Conservation (phyloP, 345 rosid species). For the Citrus sp. region DNA sequence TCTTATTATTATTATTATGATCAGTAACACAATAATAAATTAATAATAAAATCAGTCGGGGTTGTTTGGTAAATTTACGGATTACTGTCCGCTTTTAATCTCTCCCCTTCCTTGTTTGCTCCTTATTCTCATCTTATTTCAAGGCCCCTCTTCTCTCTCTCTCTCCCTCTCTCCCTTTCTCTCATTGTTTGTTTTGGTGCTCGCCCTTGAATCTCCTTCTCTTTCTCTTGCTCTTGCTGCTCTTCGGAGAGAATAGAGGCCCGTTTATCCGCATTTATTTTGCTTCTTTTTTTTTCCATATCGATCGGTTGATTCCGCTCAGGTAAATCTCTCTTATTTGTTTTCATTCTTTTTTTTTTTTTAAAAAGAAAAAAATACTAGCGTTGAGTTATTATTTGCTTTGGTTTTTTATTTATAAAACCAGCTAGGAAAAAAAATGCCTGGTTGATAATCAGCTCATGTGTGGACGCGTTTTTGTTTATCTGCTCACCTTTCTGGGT, state of each 20-base stretch:
- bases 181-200: constrained; percentile 12
- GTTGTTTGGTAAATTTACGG: constrained; percentile 28
- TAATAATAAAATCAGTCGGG: not conserved
- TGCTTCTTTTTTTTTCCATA: constrained; percentile 20
- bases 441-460: not conserved
- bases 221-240: constrained; percentile 4
- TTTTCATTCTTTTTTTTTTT: not conserved
- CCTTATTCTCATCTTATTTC: constrained; percentile 10
- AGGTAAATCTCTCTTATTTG: constrained; percentile 28
- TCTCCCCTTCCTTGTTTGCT: constrained; percentile 1
- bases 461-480: not conserved
- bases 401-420: not conserved
- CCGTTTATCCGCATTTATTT: not conserved
- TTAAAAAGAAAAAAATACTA: not conserved
- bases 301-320: constrained; percentile 21
- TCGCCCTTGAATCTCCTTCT: constrained; percentile 13
- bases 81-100: constrained; percentile 23
- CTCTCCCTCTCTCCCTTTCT: constrained; percentile 2
- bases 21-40: not conserved
- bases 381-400: not conserved
- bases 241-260: not conserved
- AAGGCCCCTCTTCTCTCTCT: not conserved
- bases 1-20: not conserved
- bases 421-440: not conserved
- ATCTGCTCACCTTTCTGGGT: not conserved